phyloP scores from a whole-genome alignment of 495 filamentous ascomycete genomes.

The Cercophora scortea region DNA sequence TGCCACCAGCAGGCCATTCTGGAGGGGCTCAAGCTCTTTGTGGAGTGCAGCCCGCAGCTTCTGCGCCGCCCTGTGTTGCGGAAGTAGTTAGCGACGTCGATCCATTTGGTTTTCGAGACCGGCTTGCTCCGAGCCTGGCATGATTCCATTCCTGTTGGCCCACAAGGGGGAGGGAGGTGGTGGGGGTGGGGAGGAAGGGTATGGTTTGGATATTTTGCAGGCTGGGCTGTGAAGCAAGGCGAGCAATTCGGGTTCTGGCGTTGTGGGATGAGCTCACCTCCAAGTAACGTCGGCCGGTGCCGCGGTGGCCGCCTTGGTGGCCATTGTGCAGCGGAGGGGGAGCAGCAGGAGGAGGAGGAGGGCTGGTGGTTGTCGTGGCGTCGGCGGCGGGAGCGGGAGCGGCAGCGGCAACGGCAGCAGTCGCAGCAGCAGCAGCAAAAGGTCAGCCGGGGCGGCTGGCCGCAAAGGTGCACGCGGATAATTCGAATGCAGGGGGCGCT shows the following conservation, averaged over 20 bases:
- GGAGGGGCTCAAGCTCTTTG: constrained; percentile 35
- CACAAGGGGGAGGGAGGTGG: background rate
- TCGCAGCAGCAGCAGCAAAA: background rate
- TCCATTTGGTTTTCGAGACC: background rate
- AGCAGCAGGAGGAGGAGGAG: too few relatives aligned
- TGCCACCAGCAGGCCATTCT: constrained; percentile 28
- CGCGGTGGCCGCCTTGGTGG: constrained; percentile 8
- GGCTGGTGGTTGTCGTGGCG: background rate
- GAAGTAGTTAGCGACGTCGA: constrained; percentile 6
- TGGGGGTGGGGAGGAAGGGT: background rate
- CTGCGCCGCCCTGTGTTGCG: constrained; percentile 13
- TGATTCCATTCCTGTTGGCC: background rate
- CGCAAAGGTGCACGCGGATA: background rate
- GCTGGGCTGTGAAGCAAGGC: background rate
- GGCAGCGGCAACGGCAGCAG: background rate
- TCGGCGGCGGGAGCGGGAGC: background rate
- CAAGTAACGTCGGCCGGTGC: constrained; percentile 10
- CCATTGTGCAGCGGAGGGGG: constrained; percentile 6
- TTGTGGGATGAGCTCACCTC: constrained; percentile 14
- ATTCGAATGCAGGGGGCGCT: background rate
- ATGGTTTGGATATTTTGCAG: background rate
- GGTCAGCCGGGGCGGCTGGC: background rate
- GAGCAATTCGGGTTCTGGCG: background rate
- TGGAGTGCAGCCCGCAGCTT: constrained; percentile 14
- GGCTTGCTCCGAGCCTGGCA: background rate